Evolutionary conservation across 306 rosid species (phyloP), one percentile per base, ranked within the genome.

Genomic region (Acacia crassicarpa): DNA sequence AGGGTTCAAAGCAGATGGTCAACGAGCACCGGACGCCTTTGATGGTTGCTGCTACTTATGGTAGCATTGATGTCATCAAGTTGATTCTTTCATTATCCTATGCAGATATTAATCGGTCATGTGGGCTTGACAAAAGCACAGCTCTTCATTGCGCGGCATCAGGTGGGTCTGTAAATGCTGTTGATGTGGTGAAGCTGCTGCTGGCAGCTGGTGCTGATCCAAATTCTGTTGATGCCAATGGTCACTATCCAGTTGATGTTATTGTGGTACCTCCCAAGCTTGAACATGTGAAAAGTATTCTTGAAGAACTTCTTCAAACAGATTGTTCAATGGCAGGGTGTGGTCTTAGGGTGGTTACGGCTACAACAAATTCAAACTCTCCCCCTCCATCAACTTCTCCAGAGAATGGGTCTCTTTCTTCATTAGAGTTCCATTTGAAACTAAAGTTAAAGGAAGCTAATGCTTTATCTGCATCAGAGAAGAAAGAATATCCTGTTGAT

Each of bases 141-240:
- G 92, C 98, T 51, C 97, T 94, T 85, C 98, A 94, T 79, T 94
- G 98, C 56, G 98, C 97, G 9, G 94, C 98, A 17, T 91, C 94
- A 0, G 97, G 98, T 53, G 98, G 98, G 81, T 88, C 97, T 82
- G 88, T 88, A 30, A 91, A 92, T 71, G 93, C 92, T 12, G 84
- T 91, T 19, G 94, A 90, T 67, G 89, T 82, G 67, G 97, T 91
- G 85, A 91, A 85, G 51, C 83, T 90, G 80, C 98, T 94, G 75
- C 81, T 94, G 61, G 92, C 88, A 10, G 92, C 97, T 0, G 98
- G 98, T 17, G 98, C 97, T 66, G 92, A 94, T 86, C 91, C 91
- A 0, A 92, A 87, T 88, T 75, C 80, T 80, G 83, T 87, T 33
- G 98, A 94, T 89, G 92, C 89, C 20, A 91, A 92, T 77, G 94